Base-by-base conservation (phyloP, 75 land plant genomes). In the Pseudotsuga menziesii region DNA sequence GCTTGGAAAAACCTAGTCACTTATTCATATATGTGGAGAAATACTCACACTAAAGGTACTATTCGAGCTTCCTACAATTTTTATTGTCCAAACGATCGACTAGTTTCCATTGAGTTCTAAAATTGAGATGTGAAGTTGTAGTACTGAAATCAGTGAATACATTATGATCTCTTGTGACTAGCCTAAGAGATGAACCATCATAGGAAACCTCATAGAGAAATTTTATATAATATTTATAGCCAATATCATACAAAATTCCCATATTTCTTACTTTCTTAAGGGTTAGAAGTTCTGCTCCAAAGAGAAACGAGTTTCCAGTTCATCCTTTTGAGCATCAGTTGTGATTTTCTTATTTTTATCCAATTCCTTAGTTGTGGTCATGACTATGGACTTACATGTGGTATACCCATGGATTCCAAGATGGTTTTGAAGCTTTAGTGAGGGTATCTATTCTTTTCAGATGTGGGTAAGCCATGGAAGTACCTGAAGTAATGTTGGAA, bases 151-250 rank as follows among this genome's bases (percentile, higher is more conserved):
- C 63, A 15, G 56, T 41, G 73, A 92, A 92, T 19, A 73, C 75
- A 67, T 80, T 79, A 13, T 80, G 88, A 73, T 87, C 86, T 35
- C 87, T 83, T 70, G 93, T 93, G 52, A 93, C 61, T 61, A 76
- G 26, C 71, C 72, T 79, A 15, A 93, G 58, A 5, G 81, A 79
- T 55, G 78, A 58, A 61, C 84, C 80, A 59, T 86, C 87, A 72
- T 94, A 94, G 71, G 88, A 88, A 35, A 85, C 74, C 48, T 86
- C 85, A 75, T 95, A 94, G 12, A 94, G 89, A 77, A 90, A 94
- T 12, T 44, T 72, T 52, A 78, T 80, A 76, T 89, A 89, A 57
- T 94, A 90, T 56, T 13, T 2, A 55, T 84, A 75, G 6, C 41
- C 39, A 36, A 76, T 60, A 70, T 89, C 94, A 56, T 89, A 89